Conservation (phyloP, 345 rosid species). For the Trapa incisa region DNA sequence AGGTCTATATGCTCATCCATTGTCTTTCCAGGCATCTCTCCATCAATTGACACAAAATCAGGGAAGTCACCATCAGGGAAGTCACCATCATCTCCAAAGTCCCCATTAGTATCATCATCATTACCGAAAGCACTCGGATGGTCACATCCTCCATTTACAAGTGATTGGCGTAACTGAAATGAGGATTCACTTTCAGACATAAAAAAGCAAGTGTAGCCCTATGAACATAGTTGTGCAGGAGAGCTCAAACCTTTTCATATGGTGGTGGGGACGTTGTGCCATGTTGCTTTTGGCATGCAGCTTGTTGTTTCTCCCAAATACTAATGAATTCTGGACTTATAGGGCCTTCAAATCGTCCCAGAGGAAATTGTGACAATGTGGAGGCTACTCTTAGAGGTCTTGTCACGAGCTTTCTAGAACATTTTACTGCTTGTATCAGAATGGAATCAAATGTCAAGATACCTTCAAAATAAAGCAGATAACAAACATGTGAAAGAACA, state of each 20-base stretch:
- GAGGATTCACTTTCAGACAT: slow-evolving; percentile 10
- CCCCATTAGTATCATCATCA: slow-evolving; percentile 22
- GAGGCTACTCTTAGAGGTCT: slow-evolving; percentile 25
- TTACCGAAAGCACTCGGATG: slow-evolving; percentile 22
- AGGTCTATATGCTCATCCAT: slow-evolving; percentile 44
- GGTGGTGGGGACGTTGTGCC: slow-evolving; percentile 32
- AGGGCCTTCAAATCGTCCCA: slow-evolving; percentile 54
- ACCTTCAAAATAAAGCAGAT: slow-evolving; percentile 4
- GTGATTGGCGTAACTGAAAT: slow-evolving; percentile 65
- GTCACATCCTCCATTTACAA: slow-evolving; percentile 34
- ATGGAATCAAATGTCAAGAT: slow-evolving; percentile 1
- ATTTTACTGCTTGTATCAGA: slow-evolving; percentile 42
- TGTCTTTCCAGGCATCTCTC: slow-evolving; percentile 33
- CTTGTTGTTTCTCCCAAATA: slow-evolving; percentile 41
- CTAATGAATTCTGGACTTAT: slow-evolving; percentile 59
- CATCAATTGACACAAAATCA: slow-evolving; percentile 39
- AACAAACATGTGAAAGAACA: slow-evolving; percentile 8
- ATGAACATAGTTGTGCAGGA: not conserved
- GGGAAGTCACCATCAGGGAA: slow-evolving; percentile 7
- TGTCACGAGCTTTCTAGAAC: slow-evolving; percentile 29
- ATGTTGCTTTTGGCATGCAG: slow-evolving; percentile 16
- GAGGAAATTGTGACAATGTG: slow-evolving; percentile 54
- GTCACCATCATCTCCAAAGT: slow-evolving; percentile 34
- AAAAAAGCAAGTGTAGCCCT: not conserved
- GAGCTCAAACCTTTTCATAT: slow-evolving; percentile 57